These are phyloP conservation scores for Metschnikowia chrysomelidarum DNA, from an alignment of 805 yeast genomes.

Conservation along the genomic window DNA sequence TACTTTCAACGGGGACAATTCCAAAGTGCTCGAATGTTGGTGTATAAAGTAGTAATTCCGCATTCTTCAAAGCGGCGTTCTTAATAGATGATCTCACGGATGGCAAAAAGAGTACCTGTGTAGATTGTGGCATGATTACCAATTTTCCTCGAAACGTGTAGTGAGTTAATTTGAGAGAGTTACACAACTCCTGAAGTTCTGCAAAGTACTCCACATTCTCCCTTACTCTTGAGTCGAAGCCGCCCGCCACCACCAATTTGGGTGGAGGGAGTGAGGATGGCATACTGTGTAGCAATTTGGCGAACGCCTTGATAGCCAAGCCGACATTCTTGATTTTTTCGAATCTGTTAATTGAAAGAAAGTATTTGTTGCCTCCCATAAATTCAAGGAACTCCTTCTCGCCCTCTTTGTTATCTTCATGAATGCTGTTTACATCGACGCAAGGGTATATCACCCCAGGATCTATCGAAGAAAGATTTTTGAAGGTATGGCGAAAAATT, in stretches of 20 bases:
- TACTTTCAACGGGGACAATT: constrained; percentile 94
- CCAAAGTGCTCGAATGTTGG: constrained; percentile 96
- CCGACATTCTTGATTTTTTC: constrained; percentile 82
- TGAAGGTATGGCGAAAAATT: constrained; percentile 66
- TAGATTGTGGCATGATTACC: constrained; percentile 31
- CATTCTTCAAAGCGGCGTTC: constrained; percentile 53
- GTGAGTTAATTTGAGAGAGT: constrained; percentile 42
- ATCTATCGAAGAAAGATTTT: constrained; percentile 29
- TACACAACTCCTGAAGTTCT: constrained; percentile 54
- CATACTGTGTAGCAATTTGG: constrained; percentile 34
- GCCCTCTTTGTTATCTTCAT: constrained; percentile 21
- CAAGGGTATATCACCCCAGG: constrained; percentile 76
- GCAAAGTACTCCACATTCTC: constrained; percentile 75
- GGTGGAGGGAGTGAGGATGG: constrained; percentile 31
- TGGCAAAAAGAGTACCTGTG: constrained; percentile 71
- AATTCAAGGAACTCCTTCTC: constrained; percentile 33
- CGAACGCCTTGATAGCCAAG: constrained; percentile 71
- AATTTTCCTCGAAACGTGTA: constrained; percentile 45
- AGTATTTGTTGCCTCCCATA: constrained; percentile 38
- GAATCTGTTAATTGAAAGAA: constrained; percentile 82
- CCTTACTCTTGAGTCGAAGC: constrained; percentile 71
- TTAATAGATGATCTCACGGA: constrained; percentile 70
- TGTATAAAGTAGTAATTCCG: constrained; percentile 74
- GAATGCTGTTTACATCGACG: constrained; percentile 47
- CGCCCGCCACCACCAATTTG: constrained; percentile 80